Percentiles rank a stretch among this genome's conserved stretches.
Conservation (phyloP, 2,329 filamentous ascomycete species). For the Epichloe bromicola region DNA sequence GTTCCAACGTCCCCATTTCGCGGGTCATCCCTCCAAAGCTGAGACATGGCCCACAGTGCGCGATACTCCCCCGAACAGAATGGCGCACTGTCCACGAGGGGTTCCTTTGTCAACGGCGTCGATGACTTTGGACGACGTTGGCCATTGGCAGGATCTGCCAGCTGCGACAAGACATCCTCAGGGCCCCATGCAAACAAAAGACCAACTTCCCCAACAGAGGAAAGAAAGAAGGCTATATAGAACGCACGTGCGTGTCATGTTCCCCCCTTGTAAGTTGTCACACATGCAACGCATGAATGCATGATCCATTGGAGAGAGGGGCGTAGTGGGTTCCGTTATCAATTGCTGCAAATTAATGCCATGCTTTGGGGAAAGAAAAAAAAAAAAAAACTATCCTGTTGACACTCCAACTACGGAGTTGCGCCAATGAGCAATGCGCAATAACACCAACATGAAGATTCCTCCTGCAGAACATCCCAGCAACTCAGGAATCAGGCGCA, state of each 20-base stretch:
- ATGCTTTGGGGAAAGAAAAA: background rate
- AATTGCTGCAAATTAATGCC: background rate
- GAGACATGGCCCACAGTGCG: background rate
- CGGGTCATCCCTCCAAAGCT: background rate
- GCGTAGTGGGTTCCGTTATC: background rate
- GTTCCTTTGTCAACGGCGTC: background rate
- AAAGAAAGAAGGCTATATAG: background rate
- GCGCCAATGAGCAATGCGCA: too few relatives aligned
- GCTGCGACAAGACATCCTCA: background rate
- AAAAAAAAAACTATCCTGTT: background rate
- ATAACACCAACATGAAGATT: too few relatives aligned
- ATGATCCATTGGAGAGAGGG: background rate
- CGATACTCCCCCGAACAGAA: background rate
- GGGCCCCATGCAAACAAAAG: background rate
- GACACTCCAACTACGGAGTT: too few relatives aligned
- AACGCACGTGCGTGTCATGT: conserved; percentile 1
- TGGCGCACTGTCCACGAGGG: background rate
- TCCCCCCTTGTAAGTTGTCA: conserved; percentile 1
- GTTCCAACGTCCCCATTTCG: background rate
- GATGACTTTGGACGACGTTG: background rate
- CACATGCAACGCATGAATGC: conserved; percentile 3
- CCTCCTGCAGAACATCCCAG: too few relatives aligned
- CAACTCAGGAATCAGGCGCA: conserved; percentile 13
- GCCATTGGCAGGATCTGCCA: too few relatives aligned
- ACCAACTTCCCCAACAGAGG: background rate